Base-by-base conservation (phyloP, 2,329 filamentous ascomycete genomes). In the Microdochium bolleyi region DNA sequence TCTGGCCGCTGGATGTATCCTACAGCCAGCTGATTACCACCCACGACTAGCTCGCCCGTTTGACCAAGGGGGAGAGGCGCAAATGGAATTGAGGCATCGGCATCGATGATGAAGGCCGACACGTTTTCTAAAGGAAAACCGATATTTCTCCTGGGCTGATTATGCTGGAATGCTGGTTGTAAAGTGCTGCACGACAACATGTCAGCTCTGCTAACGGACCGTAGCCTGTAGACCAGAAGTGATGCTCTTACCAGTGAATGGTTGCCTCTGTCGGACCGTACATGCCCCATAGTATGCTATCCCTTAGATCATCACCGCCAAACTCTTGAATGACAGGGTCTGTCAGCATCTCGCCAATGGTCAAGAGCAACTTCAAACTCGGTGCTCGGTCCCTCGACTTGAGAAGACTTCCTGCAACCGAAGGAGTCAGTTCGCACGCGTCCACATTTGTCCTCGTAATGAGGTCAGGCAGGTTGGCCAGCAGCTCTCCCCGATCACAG, bases 341-440 rank as follows among this genome's bases (percentile, higher is more conserved):
- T 3, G 88, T 95, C 34, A 96, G 78, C 91, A 95, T 96, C 68
- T 96, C 92, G 5, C 92, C 92, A 59, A 96, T 96, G 0, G 91
- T 96, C 24, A 96, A 71, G 0, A 96, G 74, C 0, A 92, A 69
- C 51, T 78, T 83, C 37, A 96, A 67, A 0, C 72, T 70, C 0
- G 91, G 90, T 0, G 85, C 89, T 49, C 80, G 81, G 2, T 74
- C 65, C 57, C 89, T 78, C n/a, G 72, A 82, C 22, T 82, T 79
- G 19, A 96, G 70, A 10, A 96, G 71, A 59, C 88, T 91, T 10
- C 84, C 85, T 0, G 87, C 89, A 11, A 96, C 91, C 0, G 89
- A 95, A 0, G 92, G 92, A 0, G 92, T 96, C 51, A 96, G 74
- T 69, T 96, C 92, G 56, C 87, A 91, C 1, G 88, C 91, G 68